Conservation (phyloP, 2,329 filamentous ascomycete species). For the Aureobasidium sp. region DNA sequence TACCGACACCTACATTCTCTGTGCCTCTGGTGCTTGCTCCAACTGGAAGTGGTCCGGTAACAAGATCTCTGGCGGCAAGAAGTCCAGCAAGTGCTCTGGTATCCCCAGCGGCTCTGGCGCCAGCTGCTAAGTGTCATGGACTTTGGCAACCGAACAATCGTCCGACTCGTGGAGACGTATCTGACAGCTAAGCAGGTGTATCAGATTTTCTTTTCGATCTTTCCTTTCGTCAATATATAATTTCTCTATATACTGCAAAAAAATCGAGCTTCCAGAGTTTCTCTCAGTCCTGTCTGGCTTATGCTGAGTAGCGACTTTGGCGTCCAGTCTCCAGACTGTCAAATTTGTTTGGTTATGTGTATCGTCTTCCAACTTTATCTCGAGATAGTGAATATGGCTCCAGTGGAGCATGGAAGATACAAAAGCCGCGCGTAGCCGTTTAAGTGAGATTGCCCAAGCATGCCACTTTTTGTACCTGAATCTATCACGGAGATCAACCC, state of each 20-base stretch:
- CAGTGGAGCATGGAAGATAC: too few species aligned
- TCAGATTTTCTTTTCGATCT: slow-evolving; percentile 1
- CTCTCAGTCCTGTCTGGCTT: not conserved
- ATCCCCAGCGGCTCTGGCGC: slow-evolving; percentile 12
- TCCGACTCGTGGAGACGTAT: not conserved
- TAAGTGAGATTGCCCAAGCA: not conserved
- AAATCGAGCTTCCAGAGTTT: not conserved
- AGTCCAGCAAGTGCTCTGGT: slow-evolving; percentile 31
- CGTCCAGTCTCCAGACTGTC: too few species aligned
- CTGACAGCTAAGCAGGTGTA: not conserved
- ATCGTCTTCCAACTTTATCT: not conserved
- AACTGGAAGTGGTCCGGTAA: slow-evolving; percentile 49
- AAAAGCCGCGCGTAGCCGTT: not conserved
- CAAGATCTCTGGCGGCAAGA: slow-evolving; percentile 46
- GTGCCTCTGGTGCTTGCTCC: slow-evolving; percentile 45
- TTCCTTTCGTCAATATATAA: slow-evolving; percentile 4
- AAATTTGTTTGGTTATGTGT: too few species aligned
- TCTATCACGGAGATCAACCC: not conserved
- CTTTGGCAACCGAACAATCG: not conserved
- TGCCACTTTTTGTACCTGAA: not conserved
- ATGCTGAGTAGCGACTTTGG: too few species aligned
- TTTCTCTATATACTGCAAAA: not conserved
- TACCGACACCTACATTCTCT: slow-evolving; percentile 46
- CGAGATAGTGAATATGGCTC: not conserved
- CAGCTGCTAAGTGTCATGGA: slow-evolving; percentile 5